Percentiles rank a stretch among this genome's conserved stretches.
phyloP scores from a whole-genome alignment of 306 rosid genomes.

The Vigna hirtella region DNA sequence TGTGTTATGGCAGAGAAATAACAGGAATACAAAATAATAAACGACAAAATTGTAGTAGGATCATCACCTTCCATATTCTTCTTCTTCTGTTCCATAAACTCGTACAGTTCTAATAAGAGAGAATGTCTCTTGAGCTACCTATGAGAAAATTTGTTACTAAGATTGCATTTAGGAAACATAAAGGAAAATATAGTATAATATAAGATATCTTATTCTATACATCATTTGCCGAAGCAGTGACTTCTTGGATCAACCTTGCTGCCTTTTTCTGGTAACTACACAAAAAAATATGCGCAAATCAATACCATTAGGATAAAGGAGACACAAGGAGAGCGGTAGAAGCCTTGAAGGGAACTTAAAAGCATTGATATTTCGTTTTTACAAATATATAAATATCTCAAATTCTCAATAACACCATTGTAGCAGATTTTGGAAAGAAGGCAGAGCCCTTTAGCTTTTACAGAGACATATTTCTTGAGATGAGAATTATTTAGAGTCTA shows the following conservation, averaged over 20 bases:
- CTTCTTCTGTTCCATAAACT: slow-evolving; percentile 89
- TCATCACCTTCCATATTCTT: slow-evolving; percentile 79
- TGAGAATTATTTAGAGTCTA: slow-evolving; percentile 28
- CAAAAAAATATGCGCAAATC: slow-evolving; percentile 40
- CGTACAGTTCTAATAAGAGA: slow-evolving; percentile 94
- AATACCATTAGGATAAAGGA: slow-evolving; percentile 24
- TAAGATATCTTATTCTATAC: slow-evolving; percentile 53
- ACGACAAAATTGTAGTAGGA: slow-evolving; percentile 29
- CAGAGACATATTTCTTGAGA: slow-evolving; percentile 34
- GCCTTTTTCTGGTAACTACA: slow-evolving; percentile 91
- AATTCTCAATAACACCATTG: neutral
- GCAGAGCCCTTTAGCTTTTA: slow-evolving; percentile 24
- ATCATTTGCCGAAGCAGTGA: slow-evolving; percentile 92
- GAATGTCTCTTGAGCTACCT: slow-evolving; percentile 97
- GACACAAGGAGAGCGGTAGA: slow-evolving; percentile 10
- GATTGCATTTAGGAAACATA: slow-evolving; percentile 21
- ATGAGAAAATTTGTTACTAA: slow-evolving; percentile 33
- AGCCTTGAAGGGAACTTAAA: neutral
- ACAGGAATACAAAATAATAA: slow-evolving; percentile 16
- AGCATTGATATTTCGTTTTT: slow-evolving; percentile 15
- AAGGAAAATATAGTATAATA: slow-evolving; percentile 32
- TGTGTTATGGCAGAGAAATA: slow-evolving; percentile 39
- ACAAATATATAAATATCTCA: slow-evolving; percentile 13
- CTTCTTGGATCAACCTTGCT: slow-evolving; percentile 85
- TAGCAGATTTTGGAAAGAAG: slow-evolving; percentile 17